Evolutionary conservation across 1,139 yeast species (phyloP).

Genomic region (Saccharomyces hybrid): DNA sequence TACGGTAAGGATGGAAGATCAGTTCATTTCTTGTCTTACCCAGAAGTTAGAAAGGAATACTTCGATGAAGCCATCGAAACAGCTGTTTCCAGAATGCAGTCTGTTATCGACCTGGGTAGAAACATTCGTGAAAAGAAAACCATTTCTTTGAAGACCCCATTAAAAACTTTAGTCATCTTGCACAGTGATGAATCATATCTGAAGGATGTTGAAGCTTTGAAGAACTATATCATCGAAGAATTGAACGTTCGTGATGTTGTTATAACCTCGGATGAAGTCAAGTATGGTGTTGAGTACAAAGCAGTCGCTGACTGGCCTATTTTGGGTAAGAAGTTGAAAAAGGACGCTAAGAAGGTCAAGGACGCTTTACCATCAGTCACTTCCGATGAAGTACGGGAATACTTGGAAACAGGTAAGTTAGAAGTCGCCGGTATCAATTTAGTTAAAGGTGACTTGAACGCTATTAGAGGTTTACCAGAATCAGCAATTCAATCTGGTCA

Average conservation of each 20-base stretch:
- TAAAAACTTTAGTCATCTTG: slow-evolving; percentile 77
- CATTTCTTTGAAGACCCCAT: slow-evolving; percentile 90
- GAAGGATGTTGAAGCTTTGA: slow-evolving; percentile 68
- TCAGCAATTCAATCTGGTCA: slow-evolving; percentile 56
- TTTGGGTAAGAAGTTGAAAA: slow-evolving; percentile 92
- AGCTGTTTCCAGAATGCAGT: slow-evolving; percentile 93
- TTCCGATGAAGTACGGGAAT: slow-evolving; percentile 74
- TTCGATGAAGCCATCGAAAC: slow-evolving; percentile 71
- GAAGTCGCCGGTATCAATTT: slow-evolving; percentile 85
- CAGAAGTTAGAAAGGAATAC: slow-evolving; percentile 74
- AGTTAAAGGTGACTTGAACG: slow-evolving; percentile 81
- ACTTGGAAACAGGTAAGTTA: slow-evolving; percentile 64
- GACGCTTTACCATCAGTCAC: slow-evolving; percentile 80
- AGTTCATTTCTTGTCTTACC: slow-evolving; percentile 88
- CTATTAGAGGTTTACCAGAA: slow-evolving; percentile 79
- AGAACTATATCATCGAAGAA: slow-evolving; percentile 79
- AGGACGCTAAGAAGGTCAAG: slow-evolving; percentile 89
- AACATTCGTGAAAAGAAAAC: slow-evolving; percentile 92
- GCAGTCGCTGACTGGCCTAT: slow-evolving; percentile 99
- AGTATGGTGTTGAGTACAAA: slow-evolving; percentile 83
- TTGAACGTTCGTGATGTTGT: slow-evolving; percentile 83
- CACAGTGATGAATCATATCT: slow-evolving; percentile 72
- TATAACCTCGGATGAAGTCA: slow-evolving; percentile 84
- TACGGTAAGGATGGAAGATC: slow-evolving; percentile 60
- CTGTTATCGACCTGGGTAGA: slow-evolving; percentile 93